Base-by-base conservation (phyloP, 331 rosid genomes). In the Quercus tomentella region DNA sequence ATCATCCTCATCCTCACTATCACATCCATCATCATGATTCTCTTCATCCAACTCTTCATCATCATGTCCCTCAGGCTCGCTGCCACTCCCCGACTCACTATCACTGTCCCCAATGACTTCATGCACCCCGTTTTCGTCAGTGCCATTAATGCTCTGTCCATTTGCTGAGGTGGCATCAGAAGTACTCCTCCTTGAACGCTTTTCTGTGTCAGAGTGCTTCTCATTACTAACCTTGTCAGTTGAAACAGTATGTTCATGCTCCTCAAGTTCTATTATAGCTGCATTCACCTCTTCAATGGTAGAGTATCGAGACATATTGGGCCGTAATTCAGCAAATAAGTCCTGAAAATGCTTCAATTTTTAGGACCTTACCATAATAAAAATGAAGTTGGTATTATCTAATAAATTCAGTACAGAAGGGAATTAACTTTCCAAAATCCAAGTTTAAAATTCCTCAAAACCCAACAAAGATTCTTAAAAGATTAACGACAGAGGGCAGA, bases 321-420 rank as follows among this genome's bases (percentile, higher is more conserved):
- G 91, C 66, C 97, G 98, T 87, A 96, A 67, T 65, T 96, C 98
- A 1, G 93, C 99, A 96, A 91, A 93, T 70, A 96, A 84, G 85
- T 96, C 98, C 99, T 96, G 89, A 62, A 76, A 80, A 79, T 55
- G 63, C 57, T 56, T 55, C 56, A 63, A 72, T 43, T 52, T 73
- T 65, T 72, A 67, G 85, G 81, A 28, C 33, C 61, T 22, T 54
- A 54, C 51, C 54, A 15, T 20, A n/a, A 33, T 23, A 56, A 11
- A 60, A 41, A 57, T 22, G 72, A 3, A 3, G 56, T 25, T 28
- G 15, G 26, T 20, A 20, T 31, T 6, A 56, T 54, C 55, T 33
- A 12, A 33, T 20, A 67, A 31, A 15, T 8, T 8, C 41, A 28
- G 30, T 2, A 12, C 31, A 60, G 3, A 11, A 10, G 15, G 18